Base-by-base conservation (phyloP, 441 rosid species). In the Bocquillonia castaneifolia region DNA sequence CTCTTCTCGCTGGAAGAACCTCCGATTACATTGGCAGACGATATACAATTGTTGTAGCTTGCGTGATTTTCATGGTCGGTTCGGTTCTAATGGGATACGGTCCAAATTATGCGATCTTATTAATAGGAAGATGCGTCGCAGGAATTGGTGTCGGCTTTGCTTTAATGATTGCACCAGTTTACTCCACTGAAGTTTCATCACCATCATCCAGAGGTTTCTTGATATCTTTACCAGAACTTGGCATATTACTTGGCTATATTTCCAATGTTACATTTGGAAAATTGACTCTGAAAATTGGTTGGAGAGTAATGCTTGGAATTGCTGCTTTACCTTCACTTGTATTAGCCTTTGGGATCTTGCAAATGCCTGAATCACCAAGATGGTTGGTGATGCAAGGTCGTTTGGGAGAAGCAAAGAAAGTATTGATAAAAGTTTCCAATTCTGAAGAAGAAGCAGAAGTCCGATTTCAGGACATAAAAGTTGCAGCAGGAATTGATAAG, bases 351-450 rank as follows among this genome's bases (percentile, higher is more conserved):
- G 93, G 87, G 25, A 83, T 90, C 25, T 39, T 82, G 13, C 78
- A 78, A 75, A 83, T 92, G 95, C 98, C 98, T 0, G 98, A 90
- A 54, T 88, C 96, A 18, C 98, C 96, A 1, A 74, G 98, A 50
- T 92, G 95, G 96, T 62, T 90, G 36, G 81, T 76, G 3, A 59
- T 88, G 79, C 91, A 90, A 77, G 95, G 98, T 25, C 83, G 90
- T 26, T 59, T 88, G 7, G 80, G 74, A 15, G 90, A 90, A 9
- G 96, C 93, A 29, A 84, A 61, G 66, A 39, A 42, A 75, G 53
- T 81, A 54, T 52, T 92, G 28, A 26, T 25, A 2, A 68, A 48
- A n/a, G 83, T 86, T 0, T 85, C 84, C 8, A 88, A 85, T 56
- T 72, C 80, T 1, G 57, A 79, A n/a, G 87, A 87, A 69, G 96